Evolutionary conservation across 208 protist genomes (phyloP), one percentile per base, ranked within the genome.

Genomic region (Blastocrithidia nonstop): DNA sequence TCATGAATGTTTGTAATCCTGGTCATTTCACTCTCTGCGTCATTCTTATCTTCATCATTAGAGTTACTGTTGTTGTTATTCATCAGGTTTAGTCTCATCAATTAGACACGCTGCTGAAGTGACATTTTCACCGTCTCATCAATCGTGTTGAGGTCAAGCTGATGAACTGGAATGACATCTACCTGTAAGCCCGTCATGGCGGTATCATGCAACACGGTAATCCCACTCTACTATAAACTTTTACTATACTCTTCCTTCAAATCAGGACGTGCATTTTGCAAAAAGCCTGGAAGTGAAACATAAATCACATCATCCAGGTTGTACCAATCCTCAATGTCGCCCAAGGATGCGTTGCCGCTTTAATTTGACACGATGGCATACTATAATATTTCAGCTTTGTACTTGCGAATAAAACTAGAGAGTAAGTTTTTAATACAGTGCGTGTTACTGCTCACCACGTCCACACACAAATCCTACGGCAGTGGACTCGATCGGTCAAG

Each of bases 401-500:
- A 71, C 61, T 71, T 84, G 42, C 76, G 77, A 40, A 71, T 59
- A 48, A 91, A 91, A 51, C 58, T 61, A 37, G 62, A 82, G 15
- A 93, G 66, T 32, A 88, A 59, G 50, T 93, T 93, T 44, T 88
- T 88, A 45, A 89, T 81, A 60, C 77, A 88, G 64, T 93, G 84
- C n/a, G 77, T 89, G 56, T 93, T 93, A 61, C 77, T 88, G 61
- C 77, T 88, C 15, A 93, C 57, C 6, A 93, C 63, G 54, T 93
- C 79, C 33, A 93, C 77, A 57, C 50, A 70, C 24, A 92, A 38
- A 56, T 83, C 73, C 22, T 84, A 41, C 4, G 74, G 75, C 19
- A 77, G 54, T 17, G 68, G 48, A 15, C 45, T 60, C 54, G 54
- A 64, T 48, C 52, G 52, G 50, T 71, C 66, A 20, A 86, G 63